Evolutionary conservation across 2,329 filamentous ascomycete species (phyloP), one percentile per base, ranked within the genome.

Genomic region (Periglandula ipomoeae): DNA sequence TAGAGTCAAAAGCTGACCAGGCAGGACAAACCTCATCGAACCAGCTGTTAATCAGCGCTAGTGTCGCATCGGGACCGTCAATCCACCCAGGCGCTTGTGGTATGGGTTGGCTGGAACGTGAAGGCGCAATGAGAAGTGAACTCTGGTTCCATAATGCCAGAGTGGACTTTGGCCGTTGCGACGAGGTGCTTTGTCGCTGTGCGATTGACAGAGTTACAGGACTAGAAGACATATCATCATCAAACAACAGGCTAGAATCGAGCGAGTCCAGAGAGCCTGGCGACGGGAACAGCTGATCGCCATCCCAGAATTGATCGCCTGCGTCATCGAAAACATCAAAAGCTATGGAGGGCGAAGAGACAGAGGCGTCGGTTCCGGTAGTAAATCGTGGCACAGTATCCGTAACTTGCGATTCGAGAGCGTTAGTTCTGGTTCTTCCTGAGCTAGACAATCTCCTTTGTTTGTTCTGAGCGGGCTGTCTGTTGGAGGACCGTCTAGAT

Each of bases 1-100:
- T 55, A 15, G 67, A 70, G 50, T 70, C 68, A 26, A 67, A 68
- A 5, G 64, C 66, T 0, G 68, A 70, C 67, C 68, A 70, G 13
- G 63, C 58, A 1, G 67, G 59, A 35, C 68, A 70, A 6, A 70
- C 68, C 13, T 67, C 60, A 1, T 64, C 59, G 46, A 70, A 70
- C 68, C 68, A 70, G 48, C 60, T 59, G 43, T 55, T 60, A 20
- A 70, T 65, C 9, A 70, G 59, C 0, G 65, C 57, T 0, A 62
- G 61, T 0, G 63, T 61, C 3, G 59, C 59, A 32, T 67, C 61
- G 5, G 58, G 34, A 50, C 50, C 48, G 50, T 50, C 46, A 53
- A 7, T 39, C 37, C 8, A 39, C 9, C 8, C 10, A 9, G 37
- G 37, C 19, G 37, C 19, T 39, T 50, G 40, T 17, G 11, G 26